A percentile compares a stretch with the other conserved stretches of the same genome.
Evolutionary conservation across 2,329 filamentous ascomycete species (phyloP).

Genomic region (Pleurostoma richardsiae): DNA sequence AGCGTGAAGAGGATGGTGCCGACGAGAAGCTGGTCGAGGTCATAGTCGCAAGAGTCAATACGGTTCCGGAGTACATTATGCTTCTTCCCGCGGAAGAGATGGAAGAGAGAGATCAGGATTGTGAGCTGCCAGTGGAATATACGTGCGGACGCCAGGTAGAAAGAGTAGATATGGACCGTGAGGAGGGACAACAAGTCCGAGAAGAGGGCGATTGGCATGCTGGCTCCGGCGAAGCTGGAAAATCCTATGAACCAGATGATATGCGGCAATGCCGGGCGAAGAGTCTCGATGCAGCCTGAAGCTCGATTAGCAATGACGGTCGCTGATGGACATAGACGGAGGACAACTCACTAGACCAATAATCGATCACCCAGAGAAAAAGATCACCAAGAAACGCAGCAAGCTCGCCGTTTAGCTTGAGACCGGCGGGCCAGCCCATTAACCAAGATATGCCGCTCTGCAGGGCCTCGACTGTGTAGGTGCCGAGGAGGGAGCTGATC

Average conservation of each 20-base stretch:
- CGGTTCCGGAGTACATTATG: conserved; percentile 94
- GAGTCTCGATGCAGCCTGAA: conserved; percentile 65
- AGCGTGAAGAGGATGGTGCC: conserved; percentile 96
- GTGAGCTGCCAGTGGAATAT: conserved; percentile 99
- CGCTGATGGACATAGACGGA: too few species aligned
- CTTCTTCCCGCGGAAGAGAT: conserved; percentile 96
- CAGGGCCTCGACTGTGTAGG: conserved; percentile 84
- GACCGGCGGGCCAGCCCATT: conserved; percentile 89
- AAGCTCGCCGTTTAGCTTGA: conserved; percentile 92
- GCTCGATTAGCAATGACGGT: too few species aligned
- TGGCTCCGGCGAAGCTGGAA: conserved; percentile 91
- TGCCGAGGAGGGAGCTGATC: conserved; percentile 69
- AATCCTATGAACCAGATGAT: conserved; percentile 92
- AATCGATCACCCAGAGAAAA: conserved; percentile 97
- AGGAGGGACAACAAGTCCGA: conserved; percentile 88
- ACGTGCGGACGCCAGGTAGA: conserved; percentile 92
- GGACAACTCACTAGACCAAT: conserved; percentile 72
- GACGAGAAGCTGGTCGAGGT: conserved; percentile 91
- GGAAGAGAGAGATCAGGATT: conserved; percentile 95
- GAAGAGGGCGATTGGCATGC: conserved; percentile 93
- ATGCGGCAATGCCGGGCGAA: conserved; percentile 76
- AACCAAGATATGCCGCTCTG: conserved; percentile 90
- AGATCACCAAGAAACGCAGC: conserved; percentile 91
- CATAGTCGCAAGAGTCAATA: conserved; percentile 98
- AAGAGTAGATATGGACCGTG: conserved; percentile 95